Evolutionary conservation across 2,329 filamentous ascomycete genomes (phyloP).

Genomic region (Parasarocladium wereldwijsianum): DNA sequence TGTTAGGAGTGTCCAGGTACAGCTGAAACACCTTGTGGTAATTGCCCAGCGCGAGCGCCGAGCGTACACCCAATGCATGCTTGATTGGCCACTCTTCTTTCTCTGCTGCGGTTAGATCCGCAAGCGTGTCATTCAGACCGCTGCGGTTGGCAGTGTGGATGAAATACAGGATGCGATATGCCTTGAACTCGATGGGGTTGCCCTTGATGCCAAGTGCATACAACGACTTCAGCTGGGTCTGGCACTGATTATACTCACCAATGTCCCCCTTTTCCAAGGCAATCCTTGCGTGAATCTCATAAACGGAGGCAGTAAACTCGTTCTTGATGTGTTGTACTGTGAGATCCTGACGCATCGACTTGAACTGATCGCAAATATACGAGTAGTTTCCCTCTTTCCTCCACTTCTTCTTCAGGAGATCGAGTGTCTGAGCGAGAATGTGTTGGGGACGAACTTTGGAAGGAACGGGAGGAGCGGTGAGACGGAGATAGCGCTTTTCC

Average conservation of each 20-base stretch:
- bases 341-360: slow-evolving; percentile 92
- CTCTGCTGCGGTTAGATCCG: slow-evolving; percentile 97
- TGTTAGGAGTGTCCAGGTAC: slow-evolving; percentile 85
- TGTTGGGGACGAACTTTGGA: slow-evolving; percentile 74
- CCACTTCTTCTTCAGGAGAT: slow-evolving; percentile 90
- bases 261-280: slow-evolving; percentile 96
- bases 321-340: slow-evolving; percentile 96
- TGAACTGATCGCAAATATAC: slow-evolving; percentile 99
- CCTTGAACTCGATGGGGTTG: slow-evolving; percentile 90
- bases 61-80: slow-evolving; percentile 83
- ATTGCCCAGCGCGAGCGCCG: slow-evolving; percentile 82
- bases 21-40: slow-evolving; percentile 97
- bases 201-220: slow-evolving; percentile 80
- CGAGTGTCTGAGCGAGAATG: slow-evolving; percentile 70
- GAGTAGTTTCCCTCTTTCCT: slow-evolving; percentile 83
- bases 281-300: slow-evolving; percentile 95
- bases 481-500: slow-evolving; percentile 88
- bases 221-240: slow-evolving; percentile 88
- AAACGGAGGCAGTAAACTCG: slow-evolving; percentile 89
- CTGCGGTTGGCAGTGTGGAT: slow-evolving; percentile 97
- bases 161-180: slow-evolving; percentile 98
- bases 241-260: slow-evolving; percentile 99
- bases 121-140: slow-evolving; percentile 94
- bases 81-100: slow-evolving; percentile 73
- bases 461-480: slow-evolving; percentile 80